Conservation (phyloP, 345 rosid genomes). For the Draba incana region DNA sequence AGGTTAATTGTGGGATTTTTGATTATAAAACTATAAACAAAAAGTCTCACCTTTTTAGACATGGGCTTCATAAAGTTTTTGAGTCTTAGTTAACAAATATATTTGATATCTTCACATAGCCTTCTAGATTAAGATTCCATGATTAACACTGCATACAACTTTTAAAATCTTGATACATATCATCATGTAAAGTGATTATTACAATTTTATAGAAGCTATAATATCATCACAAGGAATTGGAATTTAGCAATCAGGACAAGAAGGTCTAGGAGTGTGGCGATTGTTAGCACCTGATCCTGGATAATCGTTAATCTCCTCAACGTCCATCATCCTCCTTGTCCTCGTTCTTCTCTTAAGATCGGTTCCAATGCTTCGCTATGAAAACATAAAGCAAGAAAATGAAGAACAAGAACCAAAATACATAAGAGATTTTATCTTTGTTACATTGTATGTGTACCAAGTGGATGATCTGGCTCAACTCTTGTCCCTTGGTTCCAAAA, state of each 20-base stretch:
- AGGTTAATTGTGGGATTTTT: conserved; percentile 5
- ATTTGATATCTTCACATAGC: conserved; percentile 30
- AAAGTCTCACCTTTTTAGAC: conserved; percentile 10
- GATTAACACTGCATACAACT: too few relatives aligned
- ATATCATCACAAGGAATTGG: conserved; percentile 15
- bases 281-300: conserved; percentile 81
- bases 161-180: conserved; percentile 4
- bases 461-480: not conserved
- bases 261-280: conserved; percentile 70
- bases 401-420: conserved; percentile 22
- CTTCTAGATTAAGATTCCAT: conserved; percentile 25
- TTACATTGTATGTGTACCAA: conserved; percentile 32
- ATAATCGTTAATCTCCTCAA: conserved; percentile 60
- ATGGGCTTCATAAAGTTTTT: conserved; percentile 36
- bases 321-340: conserved; percentile 40
- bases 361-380: conserved; percentile 26
- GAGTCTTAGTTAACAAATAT: conserved; percentile 10
- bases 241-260: conserved; percentile 49
- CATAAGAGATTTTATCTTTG: not conserved
- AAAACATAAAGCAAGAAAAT: not conserved
- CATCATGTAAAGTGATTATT: conserved; percentile 21
- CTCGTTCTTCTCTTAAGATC: conserved; percentile 22
- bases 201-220: conserved; percentile 7
- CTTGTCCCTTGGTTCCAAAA: conserved; percentile 14
- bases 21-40: not conserved